Conservation (phyloP, 2,329 filamentous ascomycete genomes). For the Sporothrix mexicana region DNA sequence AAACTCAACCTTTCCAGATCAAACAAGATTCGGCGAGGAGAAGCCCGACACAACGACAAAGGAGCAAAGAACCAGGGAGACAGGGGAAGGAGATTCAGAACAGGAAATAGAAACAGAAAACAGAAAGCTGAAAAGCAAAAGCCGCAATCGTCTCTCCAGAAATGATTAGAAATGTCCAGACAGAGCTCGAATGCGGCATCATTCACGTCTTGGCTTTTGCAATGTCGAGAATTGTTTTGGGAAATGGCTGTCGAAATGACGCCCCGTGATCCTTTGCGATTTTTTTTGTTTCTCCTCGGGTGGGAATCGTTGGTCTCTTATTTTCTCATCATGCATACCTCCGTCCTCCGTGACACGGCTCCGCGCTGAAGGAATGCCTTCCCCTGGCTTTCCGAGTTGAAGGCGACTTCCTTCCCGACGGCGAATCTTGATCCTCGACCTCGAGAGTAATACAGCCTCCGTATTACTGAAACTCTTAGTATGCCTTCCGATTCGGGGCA, state of each 20-base stretch:
- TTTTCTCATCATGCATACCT: not conserved
- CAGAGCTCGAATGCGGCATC: not conserved
- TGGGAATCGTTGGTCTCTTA: no score
- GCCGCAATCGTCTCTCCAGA: not conserved
- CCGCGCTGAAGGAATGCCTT: not conserved
- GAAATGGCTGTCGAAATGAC: no score
- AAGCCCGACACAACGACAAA: no score
- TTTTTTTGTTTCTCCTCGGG: not conserved
- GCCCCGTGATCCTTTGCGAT: not conserved
- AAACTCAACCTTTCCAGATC: no score
- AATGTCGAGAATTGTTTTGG: no score
- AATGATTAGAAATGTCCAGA: no score
- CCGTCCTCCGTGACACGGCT: not conserved
- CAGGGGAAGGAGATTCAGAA: not conserved
- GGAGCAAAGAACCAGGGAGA: no score
- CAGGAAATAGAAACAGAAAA: not conserved
- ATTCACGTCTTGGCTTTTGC: no score
- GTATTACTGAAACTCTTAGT: not conserved
- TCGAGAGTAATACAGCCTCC: no score
- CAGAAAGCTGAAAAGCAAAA: not conserved
- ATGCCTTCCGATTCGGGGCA: not conserved
- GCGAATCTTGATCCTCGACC: no score
- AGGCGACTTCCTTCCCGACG: no score
- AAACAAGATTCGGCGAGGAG: no score
- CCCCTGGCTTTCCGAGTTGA: not conserved